These are phyloP conservation scores for Vachellia pachyceras DNA, from an alignment of 306 rosid species.

Conservation along the genomic window DNA sequence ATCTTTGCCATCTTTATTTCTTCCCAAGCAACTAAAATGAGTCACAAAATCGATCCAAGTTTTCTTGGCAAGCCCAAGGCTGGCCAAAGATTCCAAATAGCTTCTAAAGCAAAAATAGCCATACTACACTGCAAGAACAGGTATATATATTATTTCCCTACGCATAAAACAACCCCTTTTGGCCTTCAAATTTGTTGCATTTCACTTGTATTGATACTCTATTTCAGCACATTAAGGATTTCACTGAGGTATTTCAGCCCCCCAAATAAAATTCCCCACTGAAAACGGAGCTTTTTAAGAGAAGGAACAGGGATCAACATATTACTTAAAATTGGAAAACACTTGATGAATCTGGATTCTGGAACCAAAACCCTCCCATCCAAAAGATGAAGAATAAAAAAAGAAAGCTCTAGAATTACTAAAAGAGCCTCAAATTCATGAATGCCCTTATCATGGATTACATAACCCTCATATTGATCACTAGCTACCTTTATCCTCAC, in stretches of 20 bases:
- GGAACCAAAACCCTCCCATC: not conserved
- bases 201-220: not conserved
- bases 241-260: not conserved
- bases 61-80: too few relatives aligned
- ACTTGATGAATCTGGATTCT: not conserved
- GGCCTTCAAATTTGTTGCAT: not conserved
- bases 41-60: too few relatives aligned
- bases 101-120: too few relatives aligned
- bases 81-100: too few relatives aligned
- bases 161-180: not conserved
- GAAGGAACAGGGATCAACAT: not conserved
- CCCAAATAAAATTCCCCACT: not conserved
- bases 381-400: not conserved
- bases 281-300: not conserved
- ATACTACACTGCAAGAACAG: too few relatives aligned
- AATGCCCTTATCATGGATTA: not conserved
- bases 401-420: not conserved
- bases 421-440: slow-evolving; percentile 1
- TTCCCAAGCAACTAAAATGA: too few relatives aligned
- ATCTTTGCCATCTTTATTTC: too few relatives aligned
- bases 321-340: not conserved
- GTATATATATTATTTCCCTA: too few relatives aligned
- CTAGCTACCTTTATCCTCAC: not conserved
- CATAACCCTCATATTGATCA: not conserved
- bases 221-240: not conserved